phyloP scores from a whole-genome alignment of 1,284 basidiomycete species.

The Takashimella koratensis region DNA sequence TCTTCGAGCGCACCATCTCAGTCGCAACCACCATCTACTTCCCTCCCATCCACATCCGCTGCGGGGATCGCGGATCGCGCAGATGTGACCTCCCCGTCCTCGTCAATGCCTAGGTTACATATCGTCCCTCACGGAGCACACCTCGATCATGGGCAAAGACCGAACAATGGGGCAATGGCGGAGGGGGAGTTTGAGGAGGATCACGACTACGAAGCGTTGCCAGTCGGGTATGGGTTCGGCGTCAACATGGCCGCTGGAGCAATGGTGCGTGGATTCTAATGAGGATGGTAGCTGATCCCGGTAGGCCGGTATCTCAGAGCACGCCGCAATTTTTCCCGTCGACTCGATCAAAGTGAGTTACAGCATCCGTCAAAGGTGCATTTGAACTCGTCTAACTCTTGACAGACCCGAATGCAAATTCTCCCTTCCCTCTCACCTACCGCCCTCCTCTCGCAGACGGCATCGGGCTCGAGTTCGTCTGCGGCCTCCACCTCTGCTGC shows the following conservation, averaged over 20 bases:
- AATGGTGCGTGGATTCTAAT: slow-evolving; percentile 60
- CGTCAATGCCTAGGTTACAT: slow-evolving; percentile 14
- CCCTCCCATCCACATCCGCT: background rate
- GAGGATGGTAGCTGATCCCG: background rate
- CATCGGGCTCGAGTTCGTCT: slow-evolving; percentile 60
- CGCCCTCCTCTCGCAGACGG: slow-evolving; percentile 9
- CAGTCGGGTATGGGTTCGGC: slow-evolving; percentile 48
- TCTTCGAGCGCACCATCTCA: background rate
- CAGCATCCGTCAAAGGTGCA: background rate
- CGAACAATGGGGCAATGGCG: slow-evolving; percentile 14
- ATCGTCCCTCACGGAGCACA: slow-evolving; percentile 20
- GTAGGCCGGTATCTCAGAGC: slow-evolving; percentile 96
- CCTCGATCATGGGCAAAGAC: slow-evolving; percentile 11
- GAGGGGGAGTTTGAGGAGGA: slow-evolving; percentile 37
- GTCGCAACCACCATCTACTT: slow-evolving; percentile 4
- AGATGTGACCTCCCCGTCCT: background rate
- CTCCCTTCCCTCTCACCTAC: slow-evolving; percentile 52
- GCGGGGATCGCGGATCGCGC: background rate
- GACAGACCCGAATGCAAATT: slow-evolving; percentile 97
- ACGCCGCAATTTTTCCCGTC: slow-evolving; percentile 97
- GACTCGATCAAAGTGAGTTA: slow-evolving; percentile 90
- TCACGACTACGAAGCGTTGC: slow-evolving; percentile 50
- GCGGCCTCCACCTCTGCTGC: slow-evolving; percentile 68
- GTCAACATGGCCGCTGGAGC: slow-evolving; percentile 98
- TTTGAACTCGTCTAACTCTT: background rate